Base-by-base conservation (phyloP, 345 rosid genomes). In the Bruguiera parviflora region DNA sequence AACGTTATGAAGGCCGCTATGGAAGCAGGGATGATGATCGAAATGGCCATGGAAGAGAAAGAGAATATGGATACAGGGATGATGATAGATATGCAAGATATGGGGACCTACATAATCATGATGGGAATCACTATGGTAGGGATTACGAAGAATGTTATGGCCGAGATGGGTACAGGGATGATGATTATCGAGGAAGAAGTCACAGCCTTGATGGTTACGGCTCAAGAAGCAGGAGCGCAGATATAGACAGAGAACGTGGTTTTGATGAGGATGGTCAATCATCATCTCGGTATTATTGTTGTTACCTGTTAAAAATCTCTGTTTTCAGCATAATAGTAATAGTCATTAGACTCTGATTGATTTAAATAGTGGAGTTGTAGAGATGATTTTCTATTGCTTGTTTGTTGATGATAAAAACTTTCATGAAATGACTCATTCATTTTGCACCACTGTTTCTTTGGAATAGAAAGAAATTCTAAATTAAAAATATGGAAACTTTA, bases 81-180 rank as follows among this genome's bases (percentile, higher is more conserved):
- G 99, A 92, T 80, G 98, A 90, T 60, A 85, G 83, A 78, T 75
- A 85, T 78, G 82, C 90, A 68, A 84, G 87, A 77, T 84, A 91
- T 71, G 87, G 91, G 37, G 96, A 91, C 78, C 87, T 86, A 3
- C 52, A 89, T 68, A 71, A 84, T 70, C 89, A 87, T 65, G 96
- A 90, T 77, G 90, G 86, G 61, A 91, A 88, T 77, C 89, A 81
- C 27, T 78, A 84, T 69, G 79, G 87, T 63, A 85, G 87, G 78
- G 91, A 84, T 62, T 76, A 69, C 78, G 97, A 89, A 80, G 93
- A 89, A 21, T 87, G 83, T 68, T 78, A 82, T 79, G 83, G 92
- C 32, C 82, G 91, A 78, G 97, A 90, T 74, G 79, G 90, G 63
- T 83, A 83, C 71, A 87, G 86, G 78, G 98, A 92, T 68, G 96